Conservation (phyloP, 2,329 filamentous ascomycete genomes). For the Fusarium foetens region DNA sequence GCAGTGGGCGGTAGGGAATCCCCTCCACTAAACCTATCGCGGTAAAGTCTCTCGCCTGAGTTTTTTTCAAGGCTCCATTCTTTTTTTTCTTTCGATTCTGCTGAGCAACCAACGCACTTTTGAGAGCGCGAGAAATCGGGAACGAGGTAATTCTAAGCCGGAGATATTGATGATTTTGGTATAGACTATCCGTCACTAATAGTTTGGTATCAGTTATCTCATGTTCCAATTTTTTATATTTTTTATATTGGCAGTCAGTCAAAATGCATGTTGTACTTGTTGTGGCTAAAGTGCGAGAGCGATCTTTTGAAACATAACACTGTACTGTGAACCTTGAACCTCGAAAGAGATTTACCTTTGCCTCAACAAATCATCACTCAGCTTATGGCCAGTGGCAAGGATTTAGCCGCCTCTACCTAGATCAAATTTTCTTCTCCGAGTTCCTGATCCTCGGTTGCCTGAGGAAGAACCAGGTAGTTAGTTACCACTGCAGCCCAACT, state of each 20-base stretch:
- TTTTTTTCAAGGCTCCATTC: constrained; percentile 44
- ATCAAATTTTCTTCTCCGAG: constrained; percentile 18
- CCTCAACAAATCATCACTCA: constrained; percentile 18
- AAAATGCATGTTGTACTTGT: not conserved
- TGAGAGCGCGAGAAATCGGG: constrained; percentile 35
- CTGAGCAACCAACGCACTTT: constrained; percentile 29
- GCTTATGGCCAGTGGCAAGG: constrained; percentile 28
- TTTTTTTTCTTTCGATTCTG: constrained; percentile 16
- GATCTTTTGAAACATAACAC: not conserved
- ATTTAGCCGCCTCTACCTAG: constrained; percentile 30
- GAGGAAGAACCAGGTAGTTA: not conserved
- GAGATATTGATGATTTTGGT: constrained; percentile 5
- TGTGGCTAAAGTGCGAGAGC: constrained; percentile 17
- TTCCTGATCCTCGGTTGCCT: constrained; percentile 10
- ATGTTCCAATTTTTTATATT: not conserved
- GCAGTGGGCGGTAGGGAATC: constrained; percentile 39
- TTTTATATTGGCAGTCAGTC: not conserved
- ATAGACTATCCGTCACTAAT: not conserved
- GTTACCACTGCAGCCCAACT: constrained; percentile 22
- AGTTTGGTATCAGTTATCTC: not conserved
- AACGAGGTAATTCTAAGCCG: constrained; percentile 33
- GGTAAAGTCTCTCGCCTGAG: constrained; percentile 43
- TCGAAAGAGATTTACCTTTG: constrained; percentile 13
- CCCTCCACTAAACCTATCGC: constrained; percentile 41
- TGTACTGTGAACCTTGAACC: constrained; percentile 17